Conservation (phyloP, 257 asterid genomes). For the Solanum arcanum region DNA sequence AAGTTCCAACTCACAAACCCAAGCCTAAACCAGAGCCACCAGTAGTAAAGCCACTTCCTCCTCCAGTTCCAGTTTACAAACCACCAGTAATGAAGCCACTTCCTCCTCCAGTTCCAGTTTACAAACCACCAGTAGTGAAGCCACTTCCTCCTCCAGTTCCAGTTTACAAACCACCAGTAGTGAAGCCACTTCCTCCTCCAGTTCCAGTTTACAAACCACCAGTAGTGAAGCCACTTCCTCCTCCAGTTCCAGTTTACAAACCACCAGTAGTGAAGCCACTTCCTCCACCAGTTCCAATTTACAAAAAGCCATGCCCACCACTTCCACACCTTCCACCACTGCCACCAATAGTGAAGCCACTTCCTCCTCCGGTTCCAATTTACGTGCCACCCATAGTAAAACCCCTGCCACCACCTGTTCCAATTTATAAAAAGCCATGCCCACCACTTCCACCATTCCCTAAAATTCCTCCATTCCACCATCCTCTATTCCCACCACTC, state of each 20-base stretch:
- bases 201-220: slow-evolving; percentile 21
- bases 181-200: slow-evolving; percentile 31
- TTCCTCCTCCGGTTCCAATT: slow-evolving; percentile 30
- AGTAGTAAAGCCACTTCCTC: background rate
- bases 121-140: slow-evolving; percentile 9
- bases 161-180: background rate
- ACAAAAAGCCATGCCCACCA: background rate
- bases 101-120: slow-evolving; percentile 31
- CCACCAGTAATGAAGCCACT: slow-evolving; percentile 10
- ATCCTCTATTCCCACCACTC: slow-evolving; percentile 54
- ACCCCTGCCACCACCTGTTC: slow-evolving; percentile 32
- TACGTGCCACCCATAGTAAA: background rate
- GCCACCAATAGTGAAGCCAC: slow-evolving; percentile 8
- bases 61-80: too few species aligned
- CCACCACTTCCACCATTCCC: slow-evolving; percentile 59
- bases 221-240: slow-evolving; percentile 20
- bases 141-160: background rate
- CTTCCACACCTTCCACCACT: too few species aligned
- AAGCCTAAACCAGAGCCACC: slow-evolving; percentile 7
- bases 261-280: slow-evolving; percentile 9
- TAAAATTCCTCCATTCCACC: slow-evolving; percentile 37
- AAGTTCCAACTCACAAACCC: background rate
- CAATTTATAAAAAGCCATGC: slow-evolving; percentile 26
- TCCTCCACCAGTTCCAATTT: slow-evolving; percentile 31
- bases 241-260: slow-evolving; percentile 24